Base-by-base conservation (phyloP, 108 stramenopile genomes). In the Nitzschia putrida region DNA sequence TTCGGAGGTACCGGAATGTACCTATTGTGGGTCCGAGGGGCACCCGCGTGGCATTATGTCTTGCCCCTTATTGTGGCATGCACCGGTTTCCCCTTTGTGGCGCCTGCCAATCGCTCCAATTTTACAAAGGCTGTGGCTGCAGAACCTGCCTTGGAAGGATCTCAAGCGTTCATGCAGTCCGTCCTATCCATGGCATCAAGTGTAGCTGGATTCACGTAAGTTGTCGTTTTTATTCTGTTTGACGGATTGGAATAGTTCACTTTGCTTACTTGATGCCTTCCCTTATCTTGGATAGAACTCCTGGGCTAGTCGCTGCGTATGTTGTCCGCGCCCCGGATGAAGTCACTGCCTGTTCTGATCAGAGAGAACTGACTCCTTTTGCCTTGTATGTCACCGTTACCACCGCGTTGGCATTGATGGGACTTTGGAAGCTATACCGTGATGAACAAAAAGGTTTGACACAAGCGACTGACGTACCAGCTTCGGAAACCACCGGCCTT, bases 91-190 rank as follows among this genome's bases (percentile, higher is more conserved):
- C 87, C 89, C 16, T 90, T 86, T 44, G 51, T 88, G 11, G 85
- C 77, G 20, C 73, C 87, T 16, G 73, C 89, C 26, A 86, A 74
- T 69, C 75, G 89, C n/a, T 83, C 75, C 47, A 53, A 81, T 20
- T 90, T 84, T 72, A 80, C 87, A 8, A 71, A 69, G 47, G 76
- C 73, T 9, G 83, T 87, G 7, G 78, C 78, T 37, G 25, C 43
- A 9, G 57, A 71, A 20, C 80, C 77, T 12, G 80, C 64, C 41
- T 61, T 90, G 21, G 61, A 60, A 23, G 73, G 58, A 0, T 59
- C 57, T 5, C 81, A 82, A 45, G 87, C 81, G 7, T 74, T 83
- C 0, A 91, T 91, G 90, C 88, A 88, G 64, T 84, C 88, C 10
- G 8, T 88, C 0, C 61, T 91, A 54, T 79, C 80, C 53, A 88